Percentiles rank a stretch among this genome's conserved stretches.
phyloP scores from a whole-genome alignment of 768 basidiomycete genomes.

The Xanthoconium purpureum region DNA sequence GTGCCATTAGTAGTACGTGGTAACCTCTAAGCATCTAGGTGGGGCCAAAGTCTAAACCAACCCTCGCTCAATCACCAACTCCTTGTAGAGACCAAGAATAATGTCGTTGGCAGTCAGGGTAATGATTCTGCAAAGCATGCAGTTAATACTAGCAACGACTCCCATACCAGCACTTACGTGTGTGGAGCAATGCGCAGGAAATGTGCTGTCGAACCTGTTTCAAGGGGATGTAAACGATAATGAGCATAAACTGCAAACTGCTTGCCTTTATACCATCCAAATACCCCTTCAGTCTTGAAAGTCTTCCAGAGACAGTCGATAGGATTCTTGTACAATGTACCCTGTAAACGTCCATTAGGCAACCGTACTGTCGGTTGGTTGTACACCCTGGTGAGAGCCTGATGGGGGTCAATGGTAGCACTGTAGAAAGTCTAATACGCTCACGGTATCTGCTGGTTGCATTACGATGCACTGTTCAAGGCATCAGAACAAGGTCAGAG shows the following conservation, averaged over 20 bases:
- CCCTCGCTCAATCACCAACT: slow-evolving; percentile 17
- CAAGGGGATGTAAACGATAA: not conserved
- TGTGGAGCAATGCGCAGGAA: slow-evolving; percentile 91
- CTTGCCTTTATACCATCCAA: slow-evolving; percentile 94
- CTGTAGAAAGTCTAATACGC: slow-evolving; percentile 22
- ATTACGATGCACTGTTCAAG: slow-evolving; percentile 71
- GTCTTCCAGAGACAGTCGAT: slow-evolving; percentile 98
- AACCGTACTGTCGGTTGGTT: slow-evolving; percentile 82
- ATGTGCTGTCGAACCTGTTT: slow-evolving; percentile 84
- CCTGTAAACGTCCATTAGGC: slow-evolving; percentile 69
- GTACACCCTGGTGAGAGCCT: slow-evolving; percentile 92
- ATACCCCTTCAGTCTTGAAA: slow-evolving; percentile 79
- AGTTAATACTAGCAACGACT: not conserved
- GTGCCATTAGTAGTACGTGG: not conserved
- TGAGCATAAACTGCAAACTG: not conserved
- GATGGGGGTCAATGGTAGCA: slow-evolving; percentile 4
- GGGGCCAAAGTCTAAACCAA: slow-evolving; percentile 6
- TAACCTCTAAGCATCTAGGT: not conserved
- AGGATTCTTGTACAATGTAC: slow-evolving; percentile 83
- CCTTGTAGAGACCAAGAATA: slow-evolving; percentile 67
- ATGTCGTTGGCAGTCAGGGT: slow-evolving; percentile 88
- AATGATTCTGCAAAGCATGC: slow-evolving; percentile 57
- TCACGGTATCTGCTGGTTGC: slow-evolving; percentile 91
- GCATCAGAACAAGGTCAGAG: slow-evolving; percentile 3
- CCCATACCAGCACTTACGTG: slow-evolving; percentile 54